Evolutionary conservation across 352 stramenopile species (phyloP), one percentile per base, ranked within the genome.

Genomic region (Phytophthora brassicae): DNA sequence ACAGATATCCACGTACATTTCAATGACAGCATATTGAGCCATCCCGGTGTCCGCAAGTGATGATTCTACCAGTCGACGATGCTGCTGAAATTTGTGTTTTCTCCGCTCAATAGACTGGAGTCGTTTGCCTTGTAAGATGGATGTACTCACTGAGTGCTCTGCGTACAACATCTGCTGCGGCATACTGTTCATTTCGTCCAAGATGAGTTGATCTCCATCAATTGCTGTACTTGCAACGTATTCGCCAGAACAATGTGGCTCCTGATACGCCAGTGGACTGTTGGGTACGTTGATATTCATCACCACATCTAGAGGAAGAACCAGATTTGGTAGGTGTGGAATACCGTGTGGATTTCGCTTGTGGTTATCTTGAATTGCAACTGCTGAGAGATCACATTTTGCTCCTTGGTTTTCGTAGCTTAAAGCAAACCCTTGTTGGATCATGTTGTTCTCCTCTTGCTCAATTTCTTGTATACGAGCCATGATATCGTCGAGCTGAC

Each of bases 41-140:
- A 88, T 84, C 16, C 79, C 79, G 2, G 79, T 82, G 6, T 78
- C 70, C 23, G 75, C 59, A 3, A 90, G 49, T 3, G 81, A 86
- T 20, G 81, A 66, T 42, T 90, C 81, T 1, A 78, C 81, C 23
- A 90, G 62, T 33, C 61, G 64, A 16, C 79, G 75, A 46, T 90
- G 75, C 20, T 78, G 75, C 24, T 75, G 36, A 45, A 88, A 90
- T 39, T 83, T 75, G 16, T 60, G 61, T 22, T 70, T 59, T 28
- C 58, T 73, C 22, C 83, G 86, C 46, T 90, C 79, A 14, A 90
- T 83, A 3, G 39, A 72, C 20, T 64, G 58, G 19, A 61, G 45
- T 19, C 52, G 29, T 42, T 65, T 63, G 6, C 58, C 46, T 63
- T 64, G 46, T 17, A 69, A n/a, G 5, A 75, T 59, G 8, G 50